Base-by-base conservation (phyloP, 306 rosid genomes). In the Gleditsia sinensis region DNA sequence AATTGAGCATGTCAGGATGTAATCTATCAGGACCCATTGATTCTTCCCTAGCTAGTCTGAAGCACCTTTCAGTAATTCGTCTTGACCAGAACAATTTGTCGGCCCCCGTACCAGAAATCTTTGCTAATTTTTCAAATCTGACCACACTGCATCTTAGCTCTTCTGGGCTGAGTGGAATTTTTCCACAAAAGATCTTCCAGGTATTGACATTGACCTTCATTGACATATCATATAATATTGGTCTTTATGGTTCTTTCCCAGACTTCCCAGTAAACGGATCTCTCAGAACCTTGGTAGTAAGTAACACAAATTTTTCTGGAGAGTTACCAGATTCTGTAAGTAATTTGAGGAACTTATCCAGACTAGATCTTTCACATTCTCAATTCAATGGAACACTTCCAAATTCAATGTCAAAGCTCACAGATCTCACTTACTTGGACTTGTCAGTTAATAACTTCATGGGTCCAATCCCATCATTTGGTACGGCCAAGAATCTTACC, bases 401-500 rank as follows among this genome's bases (percentile, higher is more conserved):
- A 10, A 74, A 0, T 28, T 80, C 87, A n/a, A 4, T 84, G 62
- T 59, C 74, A 74, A 67, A 67, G 2, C 85, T 87, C 9, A 48
- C 65, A 21, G 64, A 71, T 16, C 75, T 87, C 8, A 58, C 24
- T 23, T 42, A 74, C 62, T 9, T 84, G 5, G 85, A 82, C 48
- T 61, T 87, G 65, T 84, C 85, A 21, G 1, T 0, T 3, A 87
- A 87, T 28, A 67, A 6, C 0, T 84, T 84, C 67, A 77, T 9
- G 0, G 85, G 91, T 23, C 43, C 67, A 53, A 6, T 86, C 10
- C 90, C 90, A 34, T 78, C 86, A 39, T 40, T 83, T 77, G 58
- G 43, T 3, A 46, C 2, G 63, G 75, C 74, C 28, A 51, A 37
- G 28, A 80, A 80, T 0, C 83, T 86, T 8, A 17, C 27, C 6